Conservation (phyloP, 192 early-diverging fungal genomes). For the Rhizoclosmatium sp. region DNA sequence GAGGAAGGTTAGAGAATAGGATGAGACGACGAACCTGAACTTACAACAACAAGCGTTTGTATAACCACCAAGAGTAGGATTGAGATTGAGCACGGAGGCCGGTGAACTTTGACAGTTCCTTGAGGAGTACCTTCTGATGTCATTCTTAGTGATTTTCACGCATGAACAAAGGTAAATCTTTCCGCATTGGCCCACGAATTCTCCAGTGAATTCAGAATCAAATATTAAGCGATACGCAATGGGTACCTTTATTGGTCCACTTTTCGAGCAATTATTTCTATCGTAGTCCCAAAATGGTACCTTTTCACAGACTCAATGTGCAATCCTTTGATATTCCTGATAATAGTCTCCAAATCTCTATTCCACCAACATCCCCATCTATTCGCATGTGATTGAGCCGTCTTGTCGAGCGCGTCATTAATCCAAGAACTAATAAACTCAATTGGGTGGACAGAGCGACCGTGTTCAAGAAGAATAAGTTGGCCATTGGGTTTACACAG, state of each 20-base stretch:
- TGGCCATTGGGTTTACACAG: slow-evolving; percentile 52
- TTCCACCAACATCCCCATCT: slow-evolving; percentile 81
- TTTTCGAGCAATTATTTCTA: slow-evolving; percentile 56
- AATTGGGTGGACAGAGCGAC: slow-evolving; percentile 48
- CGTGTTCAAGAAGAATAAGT: slow-evolving; percentile 73
- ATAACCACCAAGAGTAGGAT: not conserved
- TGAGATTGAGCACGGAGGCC: not conserved
- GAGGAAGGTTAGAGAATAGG: not conserved
- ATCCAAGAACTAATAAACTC: slow-evolving; percentile 46
- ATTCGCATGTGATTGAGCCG: slow-evolving; percentile 63
- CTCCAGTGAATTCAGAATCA: too few species aligned
- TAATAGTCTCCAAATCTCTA: slow-evolving; percentile 61
- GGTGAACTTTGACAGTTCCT: not conserved
- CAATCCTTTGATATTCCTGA: slow-evolving; percentile 58
- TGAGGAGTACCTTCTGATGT: not conserved
- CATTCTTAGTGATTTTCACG: too few species aligned
- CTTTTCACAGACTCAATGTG: slow-evolving; percentile 55
- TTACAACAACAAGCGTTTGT: not conserved
- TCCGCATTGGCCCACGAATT: too few species aligned
- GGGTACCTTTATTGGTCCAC: not conserved
- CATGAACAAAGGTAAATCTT: too few species aligned
- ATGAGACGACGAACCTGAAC: not conserved
- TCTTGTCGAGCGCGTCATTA: slow-evolving; percentile 66
- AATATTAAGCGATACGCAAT: too few species aligned
- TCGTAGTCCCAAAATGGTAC: slow-evolving; percentile 76